These are phyloP conservation scores for Cercospora janseana DNA, from an alignment of 2,329 filamentous ascomycete genomes.

Conservation along the genomic window DNA sequence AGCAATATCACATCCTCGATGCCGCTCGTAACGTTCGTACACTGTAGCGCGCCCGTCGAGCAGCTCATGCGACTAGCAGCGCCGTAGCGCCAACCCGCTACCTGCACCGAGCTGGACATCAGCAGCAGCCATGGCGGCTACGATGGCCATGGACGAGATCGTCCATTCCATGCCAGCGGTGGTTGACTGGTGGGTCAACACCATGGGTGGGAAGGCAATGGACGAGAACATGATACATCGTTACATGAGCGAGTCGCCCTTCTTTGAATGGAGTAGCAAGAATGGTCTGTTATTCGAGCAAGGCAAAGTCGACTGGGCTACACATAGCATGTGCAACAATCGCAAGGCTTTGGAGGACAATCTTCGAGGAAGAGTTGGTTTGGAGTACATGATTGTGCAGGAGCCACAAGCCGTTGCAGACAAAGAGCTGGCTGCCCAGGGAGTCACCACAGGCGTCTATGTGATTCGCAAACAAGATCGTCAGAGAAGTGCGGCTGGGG, in stretches of 20 bases:
- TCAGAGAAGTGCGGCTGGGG: conserved; percentile 42
- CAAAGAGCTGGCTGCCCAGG: conserved; percentile 37
- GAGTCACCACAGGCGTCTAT: conserved; percentile 50
- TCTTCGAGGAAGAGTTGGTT: conserved; percentile 54
- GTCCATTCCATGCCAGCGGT: conserved; percentile 25
- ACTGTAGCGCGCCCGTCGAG: neutral
- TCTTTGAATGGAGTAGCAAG: conserved; percentile 61
- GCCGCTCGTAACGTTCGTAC: no score
- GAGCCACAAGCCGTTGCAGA: conserved; percentile 54
- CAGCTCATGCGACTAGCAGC: neutral
- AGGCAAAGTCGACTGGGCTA: conserved; percentile 49
- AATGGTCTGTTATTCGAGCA: conserved; percentile 58
- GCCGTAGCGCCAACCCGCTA: no score
- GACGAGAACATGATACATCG: conserved; percentile 53
- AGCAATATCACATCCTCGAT: no score
- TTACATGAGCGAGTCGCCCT: conserved; percentile 63
- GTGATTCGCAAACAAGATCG: conserved; percentile 60
- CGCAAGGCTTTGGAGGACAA: conserved; percentile 57
- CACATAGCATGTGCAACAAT: conserved; percentile 53
- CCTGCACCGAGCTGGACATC: neutral
- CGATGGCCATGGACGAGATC: conserved; percentile 31
- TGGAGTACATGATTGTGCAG: conserved; percentile 60
- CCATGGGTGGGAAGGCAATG: conserved; percentile 28
- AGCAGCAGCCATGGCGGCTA: neutral
- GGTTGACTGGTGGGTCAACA: conserved; percentile 32